Evolutionary conservation across 768 basidiomycete genomes (phyloP).

Genomic region (Podaxis rugospora): DNA sequence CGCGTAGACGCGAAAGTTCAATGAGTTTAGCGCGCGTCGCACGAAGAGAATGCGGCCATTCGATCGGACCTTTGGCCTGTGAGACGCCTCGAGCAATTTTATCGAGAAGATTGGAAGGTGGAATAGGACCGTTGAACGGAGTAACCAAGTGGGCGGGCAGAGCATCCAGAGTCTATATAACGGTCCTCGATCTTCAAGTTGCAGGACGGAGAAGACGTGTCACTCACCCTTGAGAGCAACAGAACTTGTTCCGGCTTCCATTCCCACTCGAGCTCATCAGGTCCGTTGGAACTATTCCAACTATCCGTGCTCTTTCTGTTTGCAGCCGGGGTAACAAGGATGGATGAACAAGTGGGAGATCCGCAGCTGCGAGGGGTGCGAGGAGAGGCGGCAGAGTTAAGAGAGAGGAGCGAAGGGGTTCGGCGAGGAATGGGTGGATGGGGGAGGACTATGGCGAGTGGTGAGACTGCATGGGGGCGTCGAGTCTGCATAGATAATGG

Average conservation of each 20-base stretch:
- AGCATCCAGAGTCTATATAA: slow-evolving; percentile 69
- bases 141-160: slow-evolving; percentile 82
- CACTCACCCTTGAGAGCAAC: slow-evolving; percentile 60
- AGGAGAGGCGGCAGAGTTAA: slow-evolving; percentile 39
- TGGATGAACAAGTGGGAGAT: slow-evolving; percentile 49
- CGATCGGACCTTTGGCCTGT: slow-evolving; percentile 67
- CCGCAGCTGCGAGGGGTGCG: slow-evolving; percentile 58
- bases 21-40: slow-evolving; percentile 81
- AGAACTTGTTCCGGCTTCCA: slow-evolving; percentile 74
- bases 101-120: slow-evolving; percentile 82
- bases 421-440: slow-evolving; percentile 50
- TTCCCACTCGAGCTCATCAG: slow-evolving; percentile 60
- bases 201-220: slow-evolving; percentile 10
- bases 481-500: slow-evolving; percentile 45
- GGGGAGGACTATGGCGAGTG: slow-evolving; percentile 59
- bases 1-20: slow-evolving; percentile 67
- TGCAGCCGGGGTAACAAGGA: slow-evolving; percentile 42
- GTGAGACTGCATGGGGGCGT: slow-evolving; percentile 45
- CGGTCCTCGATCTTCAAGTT: slow-evolving; percentile 6
- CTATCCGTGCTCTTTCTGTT: slow-evolving; percentile 77
- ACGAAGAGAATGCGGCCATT: slow-evolving; percentile 82
- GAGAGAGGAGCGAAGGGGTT: slow-evolving; percentile 46
- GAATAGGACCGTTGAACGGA: slow-evolving; percentile 80
- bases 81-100: slow-evolving; percentile 78
- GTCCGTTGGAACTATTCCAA: slow-evolving; percentile 73